A percentile compares a stretch with the other conserved stretches of the same genome.
phyloP scores from a whole-genome alignment of 2,329 filamentous ascomycete genomes.

The Fusarium anguioides region DNA sequence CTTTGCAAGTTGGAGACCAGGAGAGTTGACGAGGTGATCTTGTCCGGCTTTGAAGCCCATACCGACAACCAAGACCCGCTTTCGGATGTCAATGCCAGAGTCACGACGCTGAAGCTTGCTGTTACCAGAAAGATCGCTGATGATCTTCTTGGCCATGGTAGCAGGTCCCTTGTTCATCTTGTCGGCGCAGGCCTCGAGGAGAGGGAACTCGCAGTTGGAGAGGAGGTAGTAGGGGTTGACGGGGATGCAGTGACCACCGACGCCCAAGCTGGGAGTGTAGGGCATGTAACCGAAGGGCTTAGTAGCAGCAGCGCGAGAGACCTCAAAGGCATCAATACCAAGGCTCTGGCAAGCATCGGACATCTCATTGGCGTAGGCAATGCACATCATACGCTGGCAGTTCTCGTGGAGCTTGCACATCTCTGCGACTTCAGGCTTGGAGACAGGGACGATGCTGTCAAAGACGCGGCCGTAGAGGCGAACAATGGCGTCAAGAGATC shows the following conservation, averaged over 20 bases:
- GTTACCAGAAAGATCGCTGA: neutral
- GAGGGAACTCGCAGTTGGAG: conserved; percentile 58
- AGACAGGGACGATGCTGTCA: conserved; percentile 58
- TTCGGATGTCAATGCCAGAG: conserved; percentile 16
- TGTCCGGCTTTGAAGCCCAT: conserved; percentile 43
- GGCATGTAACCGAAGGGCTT: conserved; percentile 66
- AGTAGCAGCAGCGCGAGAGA: conserved; percentile 58
- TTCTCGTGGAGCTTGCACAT: conserved; percentile 69
- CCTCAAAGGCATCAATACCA: conserved; percentile 61
- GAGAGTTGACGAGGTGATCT: conserved; percentile 38
- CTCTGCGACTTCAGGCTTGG: conserved; percentile 64
- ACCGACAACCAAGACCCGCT: conserved; percentile 32
- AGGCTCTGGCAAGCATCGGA: conserved; percentile 59
- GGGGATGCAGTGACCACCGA: conserved; percentile 67
- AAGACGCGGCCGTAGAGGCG: conserved; percentile 59
- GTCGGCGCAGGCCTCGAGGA: conserved; percentile 57
- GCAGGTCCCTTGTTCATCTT: conserved; percentile 56
- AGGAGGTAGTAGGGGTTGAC: conserved; percentile 66
- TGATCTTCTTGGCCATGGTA: conserved; percentile 18
- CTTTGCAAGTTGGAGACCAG: conserved; percentile 26
- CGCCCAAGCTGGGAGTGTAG: conserved; percentile 59
- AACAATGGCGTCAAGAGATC: conserved; percentile 56
- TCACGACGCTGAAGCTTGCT: conserved; percentile 10
- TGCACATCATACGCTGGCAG: conserved; percentile 64
- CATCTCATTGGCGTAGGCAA: conserved; percentile 67